phyloP scores from a whole-genome alignment of 768 basidiomycete genomes.

The Sarcomyxa edulis region DNA sequence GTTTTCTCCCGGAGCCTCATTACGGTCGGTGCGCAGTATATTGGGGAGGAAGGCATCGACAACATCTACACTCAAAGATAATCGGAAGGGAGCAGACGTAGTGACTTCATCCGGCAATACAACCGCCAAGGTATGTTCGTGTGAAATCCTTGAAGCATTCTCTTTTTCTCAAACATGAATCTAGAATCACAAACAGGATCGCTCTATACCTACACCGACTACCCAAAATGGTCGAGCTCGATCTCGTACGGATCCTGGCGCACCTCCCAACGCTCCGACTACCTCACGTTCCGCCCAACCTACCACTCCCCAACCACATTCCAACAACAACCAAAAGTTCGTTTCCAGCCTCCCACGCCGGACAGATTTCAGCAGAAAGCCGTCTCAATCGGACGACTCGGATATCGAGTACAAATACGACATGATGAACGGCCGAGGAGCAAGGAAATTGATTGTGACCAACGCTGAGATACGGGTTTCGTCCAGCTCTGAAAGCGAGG shows the following conservation, averaged over 20 bases:
- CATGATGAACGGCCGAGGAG: conserved; percentile 25
- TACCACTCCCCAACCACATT: conserved; percentile 6
- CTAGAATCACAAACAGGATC: conserved; percentile 1
- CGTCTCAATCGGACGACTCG: conserved; percentile 30
- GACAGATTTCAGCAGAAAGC: conserved; percentile 6
- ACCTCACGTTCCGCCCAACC: not conserved
- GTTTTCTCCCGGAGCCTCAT: conserved; percentile 15
- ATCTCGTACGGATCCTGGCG: conserved; percentile 32
- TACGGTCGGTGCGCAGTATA: conserved; percentile 25
- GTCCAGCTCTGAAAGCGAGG: conserved; percentile 35
- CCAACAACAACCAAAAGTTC: conserved; percentile 1
- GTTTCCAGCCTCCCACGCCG: not conserved
- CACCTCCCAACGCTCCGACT: conserved; percentile 1
- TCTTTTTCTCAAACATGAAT: conserved; percentile 9
- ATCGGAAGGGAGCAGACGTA: conserved; percentile 5
- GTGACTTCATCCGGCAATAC: conserved; percentile 12
- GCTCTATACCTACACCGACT: too few species aligned
- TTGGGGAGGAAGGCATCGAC: too few species aligned
- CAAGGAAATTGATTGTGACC: conserved; percentile 38
- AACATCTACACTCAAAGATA: too few species aligned
- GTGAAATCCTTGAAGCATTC: not conserved
- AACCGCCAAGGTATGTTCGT: conserved; percentile 14
- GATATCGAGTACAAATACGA: conserved; percentile 39
- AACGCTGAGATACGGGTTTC: conserved; percentile 32
- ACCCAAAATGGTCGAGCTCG: conserved; percentile 12